These are phyloP conservation scores for Cordyceps pruinosa DNA, from an alignment of 2,329 filamentous ascomycete species.

Conservation along the genomic window DNA sequence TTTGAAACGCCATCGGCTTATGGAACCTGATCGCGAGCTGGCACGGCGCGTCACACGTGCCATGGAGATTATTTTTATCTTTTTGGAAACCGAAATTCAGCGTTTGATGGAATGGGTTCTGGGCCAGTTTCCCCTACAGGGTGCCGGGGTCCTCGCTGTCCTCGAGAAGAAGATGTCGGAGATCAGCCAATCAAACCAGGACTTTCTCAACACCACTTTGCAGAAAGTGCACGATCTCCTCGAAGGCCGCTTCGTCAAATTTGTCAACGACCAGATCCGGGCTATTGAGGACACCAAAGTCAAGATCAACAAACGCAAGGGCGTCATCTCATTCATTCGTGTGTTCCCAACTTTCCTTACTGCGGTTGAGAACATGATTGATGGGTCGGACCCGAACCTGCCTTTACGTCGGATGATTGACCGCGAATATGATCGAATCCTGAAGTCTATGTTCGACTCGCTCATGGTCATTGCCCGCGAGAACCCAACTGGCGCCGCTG, in stretches of 20 bases:
- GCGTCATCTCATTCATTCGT: constrained; percentile 90
- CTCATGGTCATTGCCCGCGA: constrained; percentile 85
- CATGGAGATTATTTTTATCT: constrained; percentile 84
- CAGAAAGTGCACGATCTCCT: constrained; percentile 73
- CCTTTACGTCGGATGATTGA: constrained; percentile 72
- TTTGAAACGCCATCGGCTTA: constrained; percentile 64
- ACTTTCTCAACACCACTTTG: constrained; percentile 74
- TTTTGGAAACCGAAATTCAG: constrained; percentile 72
- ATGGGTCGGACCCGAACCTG: constrained; percentile 47
- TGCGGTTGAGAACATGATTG: constrained; percentile 77
- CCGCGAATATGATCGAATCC: constrained; percentile 78
- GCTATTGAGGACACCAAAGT: constrained; percentile 98
- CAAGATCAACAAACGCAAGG: constrained; percentile 97
- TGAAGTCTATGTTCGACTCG: constrained; percentile 95
- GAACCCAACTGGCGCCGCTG: constrained; percentile 47
- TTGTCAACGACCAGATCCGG: constrained; percentile 89
- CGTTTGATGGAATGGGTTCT: constrained; percentile 78
- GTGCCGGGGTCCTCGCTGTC: constrained; percentile 74
- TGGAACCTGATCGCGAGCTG: constrained; percentile 82
- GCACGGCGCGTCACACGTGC: constrained; percentile 77
- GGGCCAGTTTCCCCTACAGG: constrained; percentile 78
- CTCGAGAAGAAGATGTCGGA: constrained; percentile 74
- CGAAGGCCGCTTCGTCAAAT: constrained; percentile 71
- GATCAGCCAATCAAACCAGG: constrained; percentile 85
- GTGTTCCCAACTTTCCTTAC: constrained; percentile 84